Evolutionary conservation across 495 filamentous ascomycete species (phyloP), one percentile per base, ranked within the genome.

Genomic region (Penicillium roqueforti): DNA sequence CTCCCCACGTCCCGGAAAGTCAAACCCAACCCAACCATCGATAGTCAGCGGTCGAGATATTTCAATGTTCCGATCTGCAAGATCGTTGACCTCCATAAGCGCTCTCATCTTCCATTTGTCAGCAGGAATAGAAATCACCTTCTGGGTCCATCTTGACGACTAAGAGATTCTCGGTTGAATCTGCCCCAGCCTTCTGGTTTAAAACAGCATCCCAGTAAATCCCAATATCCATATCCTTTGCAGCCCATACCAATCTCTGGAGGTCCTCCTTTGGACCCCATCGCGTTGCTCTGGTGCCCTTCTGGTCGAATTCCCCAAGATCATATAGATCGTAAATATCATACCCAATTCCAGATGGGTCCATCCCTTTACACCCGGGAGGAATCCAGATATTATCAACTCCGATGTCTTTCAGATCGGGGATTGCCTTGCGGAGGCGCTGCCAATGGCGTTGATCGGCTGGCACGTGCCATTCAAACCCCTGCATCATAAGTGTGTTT

Each of bases 281-380:
- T 67, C 88, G 86, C 16, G 86, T 88, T n/a, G 72, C 68, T 20
- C 71, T 60, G 2, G 67, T 65, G 29, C 83, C 83, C 57, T 89
- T 89, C 59, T 89, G 85, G 49, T 89, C 75, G 59, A 89, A 89
- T 59, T 91, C 87, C 44, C 87, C 86, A 11, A 89, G 66, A 51
- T 91, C 87, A 58, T 86, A 91, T 10, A 91, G 69, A 62, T 90
- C 86, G 52, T 90, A 89, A 55, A 87, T 76, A 64, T 89, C 87
- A 60, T 89, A 89, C 26, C 87, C 87, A 52, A 84, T 87, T 14
- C 83, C 82, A 6, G 77, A 64, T 1, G 78, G 76, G 34, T 72
- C 80, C 59, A 80, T 79, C 6, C 78, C 84, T 66, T 89, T 91
- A 71, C 87, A 89, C 47, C 77, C 87, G 0, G 87, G 87, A 3